These are phyloP conservation scores for Chlamydomonas incerta DNA, from an alignment of 139 green algal species.

Conservation along the genomic window DNA sequence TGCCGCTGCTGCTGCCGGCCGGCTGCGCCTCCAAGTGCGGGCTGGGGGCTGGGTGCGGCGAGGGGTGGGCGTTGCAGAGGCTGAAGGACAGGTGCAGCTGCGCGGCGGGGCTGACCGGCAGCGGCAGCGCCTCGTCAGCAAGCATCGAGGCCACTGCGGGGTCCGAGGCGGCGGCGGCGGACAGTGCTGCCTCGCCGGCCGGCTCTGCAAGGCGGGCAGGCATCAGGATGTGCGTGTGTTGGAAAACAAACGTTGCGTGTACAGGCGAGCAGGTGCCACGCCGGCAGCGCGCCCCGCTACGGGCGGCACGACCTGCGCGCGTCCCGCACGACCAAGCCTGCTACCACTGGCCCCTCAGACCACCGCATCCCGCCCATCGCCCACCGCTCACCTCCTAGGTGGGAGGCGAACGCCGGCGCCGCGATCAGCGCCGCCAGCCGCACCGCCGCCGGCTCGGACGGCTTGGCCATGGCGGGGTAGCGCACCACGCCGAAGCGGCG, in stretches of 20 bases:
- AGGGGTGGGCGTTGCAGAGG: conserved; percentile 54
- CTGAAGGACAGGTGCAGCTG: conserved; percentile 56
- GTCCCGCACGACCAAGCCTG: no score
- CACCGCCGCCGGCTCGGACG: not conserved
- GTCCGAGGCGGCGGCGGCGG: not conserved
- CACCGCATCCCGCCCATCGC: not conserved
- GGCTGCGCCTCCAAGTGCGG: not conserved
- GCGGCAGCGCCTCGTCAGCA: not conserved
- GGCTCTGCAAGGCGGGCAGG: no score
- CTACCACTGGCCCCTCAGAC: no score
- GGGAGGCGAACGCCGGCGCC: conserved; percentile 7
- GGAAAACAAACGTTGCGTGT: no score
- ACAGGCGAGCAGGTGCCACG: no score
- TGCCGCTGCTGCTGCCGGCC: no score
- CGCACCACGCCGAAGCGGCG: not conserved
- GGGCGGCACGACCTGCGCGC: no score
- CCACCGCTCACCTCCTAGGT: not conserved
- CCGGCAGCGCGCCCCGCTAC: no score
- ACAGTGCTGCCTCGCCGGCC: not conserved
- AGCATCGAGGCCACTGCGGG: not conserved
- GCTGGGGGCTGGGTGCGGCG: not conserved
- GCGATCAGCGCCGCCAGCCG: not conserved
- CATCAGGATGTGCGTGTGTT: no score
- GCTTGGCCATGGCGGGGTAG: not conserved
- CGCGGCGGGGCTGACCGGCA: conserved; percentile 9